These are phyloP conservation scores for Metschnikowia baotianmanensis DNA, from an alignment of 805 yeast species.

Conservation along the genomic window DNA sequence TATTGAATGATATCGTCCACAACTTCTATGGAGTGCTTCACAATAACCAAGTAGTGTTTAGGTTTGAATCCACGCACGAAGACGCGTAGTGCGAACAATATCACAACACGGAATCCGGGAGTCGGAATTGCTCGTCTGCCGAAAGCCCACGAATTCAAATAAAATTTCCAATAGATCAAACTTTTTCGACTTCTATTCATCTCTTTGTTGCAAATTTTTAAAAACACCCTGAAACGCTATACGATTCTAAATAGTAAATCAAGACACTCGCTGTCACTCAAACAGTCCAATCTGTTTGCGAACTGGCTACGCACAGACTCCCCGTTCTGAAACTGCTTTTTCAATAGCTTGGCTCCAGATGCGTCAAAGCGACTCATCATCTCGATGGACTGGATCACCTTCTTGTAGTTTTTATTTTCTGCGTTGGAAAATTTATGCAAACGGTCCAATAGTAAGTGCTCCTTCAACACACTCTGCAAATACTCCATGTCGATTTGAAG, in stretches of 20 bases:
- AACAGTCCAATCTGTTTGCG: conserved; percentile 18
- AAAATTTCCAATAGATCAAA: too few species aligned
- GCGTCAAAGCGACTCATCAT: conserved; percentile 27
- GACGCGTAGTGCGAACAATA: too few species aligned
- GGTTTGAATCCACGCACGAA: too few species aligned
- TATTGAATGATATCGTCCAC: too few species aligned
- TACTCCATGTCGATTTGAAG: conserved; percentile 30
- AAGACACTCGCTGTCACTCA: conserved; percentile 22
- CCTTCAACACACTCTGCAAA: conserved; percentile 18
- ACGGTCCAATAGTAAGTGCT: conserved; percentile 19
- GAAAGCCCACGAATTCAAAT: too few species aligned
- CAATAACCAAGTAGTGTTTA: too few species aligned
- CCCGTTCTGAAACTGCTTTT: conserved; percentile 14
- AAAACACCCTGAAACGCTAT: neutral
- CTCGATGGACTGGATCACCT: conserved; percentile 30
- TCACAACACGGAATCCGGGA: too few species aligned
- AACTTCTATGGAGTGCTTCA: too few species aligned
- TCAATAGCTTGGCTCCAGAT: conserved; percentile 20
- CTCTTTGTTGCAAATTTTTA: neutral
- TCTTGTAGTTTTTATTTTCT: conserved; percentile 24
- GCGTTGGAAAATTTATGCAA: conserved; percentile 20
- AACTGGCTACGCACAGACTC: conserved; percentile 23
- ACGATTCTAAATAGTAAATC: conserved; percentile 28
- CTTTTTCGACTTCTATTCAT: too few species aligned
- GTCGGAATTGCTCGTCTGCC: too few species aligned